Evolutionary conservation across 495 filamentous ascomycete species (phyloP).

Genomic region (Penicillium herquei): DNA sequence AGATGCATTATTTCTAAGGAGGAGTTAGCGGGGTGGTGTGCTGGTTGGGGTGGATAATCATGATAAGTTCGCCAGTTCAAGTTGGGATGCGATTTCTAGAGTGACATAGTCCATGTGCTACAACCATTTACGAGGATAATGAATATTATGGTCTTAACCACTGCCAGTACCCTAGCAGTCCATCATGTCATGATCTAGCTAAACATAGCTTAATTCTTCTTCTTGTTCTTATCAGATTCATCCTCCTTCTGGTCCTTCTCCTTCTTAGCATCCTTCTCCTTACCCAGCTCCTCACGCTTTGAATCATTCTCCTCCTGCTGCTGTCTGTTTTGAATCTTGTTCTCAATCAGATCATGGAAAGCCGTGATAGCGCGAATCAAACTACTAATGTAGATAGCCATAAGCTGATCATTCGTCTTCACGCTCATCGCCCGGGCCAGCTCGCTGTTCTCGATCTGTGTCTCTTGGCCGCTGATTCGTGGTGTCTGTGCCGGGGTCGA

Average conservation of each 20-base stretch:
- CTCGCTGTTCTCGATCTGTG: slow-evolving; percentile 68
- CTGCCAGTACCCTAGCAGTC: too few relatives aligned
- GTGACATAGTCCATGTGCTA: not conserved
- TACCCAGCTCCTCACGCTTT: slow-evolving; percentile 62
- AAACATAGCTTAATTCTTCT: slow-evolving; percentile 49
- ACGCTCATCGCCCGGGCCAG: slow-evolving; percentile 92
- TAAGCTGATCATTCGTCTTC: slow-evolving; percentile 98
- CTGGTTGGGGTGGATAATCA: slow-evolving; percentile 55
- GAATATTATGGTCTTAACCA: too few relatives aligned
- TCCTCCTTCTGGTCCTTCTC: slow-evolving; percentile 66
- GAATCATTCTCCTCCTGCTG: slow-evolving; percentile 93
- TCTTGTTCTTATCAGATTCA: slow-evolving; percentile 56
- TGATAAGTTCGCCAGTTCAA: too few relatives aligned
- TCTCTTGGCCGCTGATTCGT: slow-evolving; percentile 44
- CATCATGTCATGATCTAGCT: slow-evolving; percentile 15
- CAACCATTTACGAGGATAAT: too few relatives aligned
- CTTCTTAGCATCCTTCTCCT: slow-evolving; percentile 67
- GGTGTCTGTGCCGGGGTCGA: slow-evolving; percentile 70
- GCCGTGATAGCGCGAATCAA: slow-evolving; percentile 97
- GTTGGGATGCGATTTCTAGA: too few relatives aligned
- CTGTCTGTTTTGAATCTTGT: slow-evolving; percentile 98
- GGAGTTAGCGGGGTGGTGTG: slow-evolving; percentile 77
- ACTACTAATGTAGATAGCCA: slow-evolving; percentile 95
- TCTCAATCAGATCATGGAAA: slow-evolving; percentile 99
- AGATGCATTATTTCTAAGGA: slow-evolving; percentile 50